These are phyloP conservation scores for Cordyceps militaris DNA, from an alignment of 2,329 filamentous ascomycete species.

Conservation along the genomic window DNA sequence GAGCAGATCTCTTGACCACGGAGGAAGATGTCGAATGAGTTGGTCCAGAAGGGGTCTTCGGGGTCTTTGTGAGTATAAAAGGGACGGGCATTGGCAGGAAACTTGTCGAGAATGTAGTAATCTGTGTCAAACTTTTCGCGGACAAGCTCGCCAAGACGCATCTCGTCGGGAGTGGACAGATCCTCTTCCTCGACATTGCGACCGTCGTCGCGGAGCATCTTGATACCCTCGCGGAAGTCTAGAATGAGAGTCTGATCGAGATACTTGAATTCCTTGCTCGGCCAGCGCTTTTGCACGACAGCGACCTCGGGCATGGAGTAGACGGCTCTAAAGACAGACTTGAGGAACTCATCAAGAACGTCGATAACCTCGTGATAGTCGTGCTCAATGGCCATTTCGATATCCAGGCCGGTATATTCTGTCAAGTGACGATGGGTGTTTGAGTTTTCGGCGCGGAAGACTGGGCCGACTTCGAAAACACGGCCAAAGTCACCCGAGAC, in stretches of 20 bases:
- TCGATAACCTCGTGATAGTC: slow-evolving; percentile 84
- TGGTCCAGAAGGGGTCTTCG: slow-evolving; percentile 65
- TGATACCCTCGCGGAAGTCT: slow-evolving; percentile 70
- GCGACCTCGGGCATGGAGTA: slow-evolving; percentile 60
- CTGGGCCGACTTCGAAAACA: slow-evolving; percentile 66
- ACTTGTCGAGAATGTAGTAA: slow-evolving; percentile 92
- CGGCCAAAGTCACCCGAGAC: slow-evolving; percentile 83
- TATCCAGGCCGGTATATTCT: slow-evolving; percentile 86
- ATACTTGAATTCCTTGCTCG: slow-evolving; percentile 80
- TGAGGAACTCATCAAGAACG: slow-evolving; percentile 72
- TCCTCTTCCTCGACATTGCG: slow-evolving; percentile 71
- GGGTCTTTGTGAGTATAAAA: slow-evolving; percentile 89
- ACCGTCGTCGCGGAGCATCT: slow-evolving; percentile 76
- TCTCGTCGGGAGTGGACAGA: slow-evolving; percentile 77
- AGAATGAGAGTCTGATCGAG: slow-evolving; percentile 78
- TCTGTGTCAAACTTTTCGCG: slow-evolving; percentile 83
- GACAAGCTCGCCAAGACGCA: slow-evolving; percentile 74
- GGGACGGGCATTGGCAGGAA: slow-evolving; percentile 73
- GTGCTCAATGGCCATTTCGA: slow-evolving; percentile 86
- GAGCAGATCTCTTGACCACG: slow-evolving; percentile 89
- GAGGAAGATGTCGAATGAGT: slow-evolving; percentile 93
- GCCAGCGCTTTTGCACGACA: slow-evolving; percentile 74
- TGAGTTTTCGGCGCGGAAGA: slow-evolving; percentile 91
- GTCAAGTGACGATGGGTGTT: slow-evolving; percentile 93
- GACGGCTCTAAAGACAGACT: slow-evolving; percentile 52